These are phyloP conservation scores for Laetiporus sulphureus DNA, from an alignment of 1,284 basidiomycete species.

Conservation along the genomic window DNA sequence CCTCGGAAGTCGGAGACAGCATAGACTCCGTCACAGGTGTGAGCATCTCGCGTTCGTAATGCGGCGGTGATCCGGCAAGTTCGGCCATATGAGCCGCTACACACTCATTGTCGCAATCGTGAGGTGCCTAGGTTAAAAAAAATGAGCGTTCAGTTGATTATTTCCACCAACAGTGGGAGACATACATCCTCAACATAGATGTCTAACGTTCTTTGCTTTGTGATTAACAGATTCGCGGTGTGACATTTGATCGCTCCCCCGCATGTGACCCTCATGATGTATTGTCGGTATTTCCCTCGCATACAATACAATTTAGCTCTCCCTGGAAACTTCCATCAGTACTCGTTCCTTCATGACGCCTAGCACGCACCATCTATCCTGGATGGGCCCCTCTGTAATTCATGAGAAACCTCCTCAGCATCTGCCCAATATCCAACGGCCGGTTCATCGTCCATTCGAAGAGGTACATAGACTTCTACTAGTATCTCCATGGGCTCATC, in stretches of 20 bases:
- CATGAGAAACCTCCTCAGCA: constrained; percentile 50
- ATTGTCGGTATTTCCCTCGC: constrained; percentile 64
- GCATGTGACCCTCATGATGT: constrained; percentile 54
- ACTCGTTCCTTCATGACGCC: neutral
- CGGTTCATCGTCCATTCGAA: constrained; percentile 37
- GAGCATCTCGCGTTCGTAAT: constrained; percentile 9
- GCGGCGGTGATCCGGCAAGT: constrained; percentile 8
- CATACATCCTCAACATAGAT: constrained; percentile 29
- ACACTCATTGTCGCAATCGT: neutral
- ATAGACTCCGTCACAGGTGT: constrained; percentile 15
- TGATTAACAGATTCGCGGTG: constrained; percentile 28
- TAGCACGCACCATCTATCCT: constrained; percentile 68
- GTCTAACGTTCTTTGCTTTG: constrained; percentile 25
- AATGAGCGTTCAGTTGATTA: neutral
- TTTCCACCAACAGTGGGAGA: neutral
- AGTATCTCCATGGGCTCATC: constrained; percentile 47
- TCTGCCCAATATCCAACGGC: constrained; percentile 63
- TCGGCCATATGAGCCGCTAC: neutral
- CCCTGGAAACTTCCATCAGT: constrained; percentile 31
- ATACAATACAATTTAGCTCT: constrained; percentile 62
- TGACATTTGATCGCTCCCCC: constrained; percentile 28
- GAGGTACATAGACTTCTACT: constrained; percentile 55
- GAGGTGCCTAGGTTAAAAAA: neutral
- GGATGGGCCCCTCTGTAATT: constrained; percentile 54
- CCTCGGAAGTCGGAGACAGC: constrained; percentile 8